Evolutionary conservation across 441 rosid genomes (phyloP).

Genomic region (California macrophylla): DNA sequence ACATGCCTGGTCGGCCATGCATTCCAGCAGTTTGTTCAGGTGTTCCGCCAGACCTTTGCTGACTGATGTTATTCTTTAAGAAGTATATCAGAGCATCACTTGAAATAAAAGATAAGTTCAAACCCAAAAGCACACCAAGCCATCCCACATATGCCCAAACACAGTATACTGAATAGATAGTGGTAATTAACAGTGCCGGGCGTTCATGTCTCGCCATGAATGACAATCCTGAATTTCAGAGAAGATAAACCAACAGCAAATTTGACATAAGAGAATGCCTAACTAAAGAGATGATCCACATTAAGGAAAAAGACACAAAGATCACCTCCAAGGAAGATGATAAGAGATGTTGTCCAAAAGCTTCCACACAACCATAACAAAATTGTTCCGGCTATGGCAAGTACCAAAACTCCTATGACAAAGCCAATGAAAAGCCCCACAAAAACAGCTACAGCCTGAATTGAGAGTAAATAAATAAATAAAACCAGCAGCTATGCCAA

Average conservation of each 20-base stretch:
- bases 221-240: constrained; percentile 47
- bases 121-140: constrained; percentile 70
- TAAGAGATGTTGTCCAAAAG: constrained; percentile 68
- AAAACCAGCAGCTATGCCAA: constrained; percentile 8
- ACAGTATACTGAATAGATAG: constrained; percentile 59
- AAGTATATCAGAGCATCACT: constrained; percentile 72
- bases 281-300: constrained; percentile 12
- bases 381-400: constrained; percentile 52
- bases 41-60: constrained; percentile 32
- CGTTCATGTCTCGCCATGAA: constrained; percentile 59
- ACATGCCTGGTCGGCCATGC: constrained; percentile 36
- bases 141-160: constrained; percentile 78
- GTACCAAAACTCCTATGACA: constrained; percentile 46
- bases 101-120: constrained; percentile 80
- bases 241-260: constrained; percentile 17
- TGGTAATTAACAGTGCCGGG: constrained; percentile 50
- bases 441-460: constrained; percentile 53
- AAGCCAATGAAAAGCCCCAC: constrained; percentile 58
- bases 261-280: not conserved
- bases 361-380: constrained; percentile 87
- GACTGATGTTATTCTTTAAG: constrained; percentile 51
- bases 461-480: constrained; percentile 7
- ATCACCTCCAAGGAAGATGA: constrained; percentile 62
- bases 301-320: constrained; percentile 3
- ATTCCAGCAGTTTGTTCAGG: constrained; percentile 42